These are phyloP conservation scores for Epithele typhae DNA, from an alignment of 768 basidiomycete genomes.

Conservation along the genomic window DNA sequence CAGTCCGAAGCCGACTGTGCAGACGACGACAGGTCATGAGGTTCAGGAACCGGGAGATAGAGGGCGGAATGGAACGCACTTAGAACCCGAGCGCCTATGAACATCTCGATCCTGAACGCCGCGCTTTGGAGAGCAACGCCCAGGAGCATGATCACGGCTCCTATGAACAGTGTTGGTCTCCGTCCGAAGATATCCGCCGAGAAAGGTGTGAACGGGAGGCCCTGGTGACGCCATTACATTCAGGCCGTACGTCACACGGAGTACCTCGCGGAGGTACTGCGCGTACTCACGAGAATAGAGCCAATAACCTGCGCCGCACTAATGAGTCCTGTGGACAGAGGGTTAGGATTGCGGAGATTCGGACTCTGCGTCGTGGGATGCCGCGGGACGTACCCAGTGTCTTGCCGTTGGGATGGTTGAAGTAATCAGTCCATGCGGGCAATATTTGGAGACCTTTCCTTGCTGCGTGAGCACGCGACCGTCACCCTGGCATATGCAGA, in stretches of 20 bases:
- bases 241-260: too few species aligned
- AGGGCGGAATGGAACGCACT: constrained; percentile 32
- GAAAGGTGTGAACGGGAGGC: constrained; percentile 58
- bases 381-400: constrained; percentile 36
- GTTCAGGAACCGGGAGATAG: background rate
- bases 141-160: constrained; percentile 58
- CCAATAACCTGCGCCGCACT: constrained; percentile 52
- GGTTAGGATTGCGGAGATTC: background rate
- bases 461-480: background rate
- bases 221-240: too few species aligned
- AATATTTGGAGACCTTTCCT: constrained; percentile 69
- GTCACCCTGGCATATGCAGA: too few species aligned
- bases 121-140: constrained; percentile 56
- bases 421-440: constrained; percentile 57
- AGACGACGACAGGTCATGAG: background rate
- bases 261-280: too few species aligned
- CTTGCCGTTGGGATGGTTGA: constrained; percentile 47
- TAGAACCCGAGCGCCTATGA: constrained; percentile 54
- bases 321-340: constrained; percentile 45
- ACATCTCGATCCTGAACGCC: constrained; percentile 42
- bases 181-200: constrained; percentile 62
- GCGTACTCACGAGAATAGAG: constrained; percentile 19
- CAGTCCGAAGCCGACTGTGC: constrained; percentile 58
- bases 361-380: background rate
- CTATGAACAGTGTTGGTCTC: constrained; percentile 53